Base-by-base conservation (phyloP, 805 yeast species). In the Sungouiella thailandica region DNA sequence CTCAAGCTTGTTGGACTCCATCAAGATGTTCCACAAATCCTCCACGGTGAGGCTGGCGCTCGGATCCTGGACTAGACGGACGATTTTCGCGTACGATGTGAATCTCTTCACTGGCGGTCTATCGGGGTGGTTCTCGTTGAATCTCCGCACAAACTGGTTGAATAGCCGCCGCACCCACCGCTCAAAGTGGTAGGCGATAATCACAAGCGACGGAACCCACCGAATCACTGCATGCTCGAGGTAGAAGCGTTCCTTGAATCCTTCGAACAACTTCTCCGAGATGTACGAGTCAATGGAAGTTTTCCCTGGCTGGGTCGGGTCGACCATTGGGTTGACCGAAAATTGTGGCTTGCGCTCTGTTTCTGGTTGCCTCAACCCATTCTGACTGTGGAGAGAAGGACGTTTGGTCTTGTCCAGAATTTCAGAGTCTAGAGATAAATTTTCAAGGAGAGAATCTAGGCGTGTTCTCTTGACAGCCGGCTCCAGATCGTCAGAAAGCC, bases 161-260 rank as follows among this genome's bases (percentile, higher is more conserved):
- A 65, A 65, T 33, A 66, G 43, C 24, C 63, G 43, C 10, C 57
- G 31, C 8, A 54, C 47, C 72, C 72, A 66, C 28, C 32, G 24
- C 36, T 64, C 65, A 39, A 62, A 63, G 24, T 47, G 52, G 18
- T 43, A 46, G 3, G 47, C 38, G 11, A 65, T 34, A 14, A 65
- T 15, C 8, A 47, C 35, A n/a, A 42, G 32, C n/a, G 50, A 52
- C 35, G 48, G 52, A 34, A 50, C 52, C 50, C 59, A 55, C 17
- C 29, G 43, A 14, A 61, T 43, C 12, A 65, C 27, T 28, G 47
- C 43, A 16, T 45, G 28, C 16, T 49, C 46, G 7, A 45, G 41
- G 15, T 35, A 28, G n/a, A 50, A 34, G 9, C 49, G 41, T 15
- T 39, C 28, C 25, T 49, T 44, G 46, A 49, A 55, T 27, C 50